Base-by-base conservation (phyloP, 225 moss, liverwort and hornwort genomes). In the Pseudoscleropodium purum region DNA sequence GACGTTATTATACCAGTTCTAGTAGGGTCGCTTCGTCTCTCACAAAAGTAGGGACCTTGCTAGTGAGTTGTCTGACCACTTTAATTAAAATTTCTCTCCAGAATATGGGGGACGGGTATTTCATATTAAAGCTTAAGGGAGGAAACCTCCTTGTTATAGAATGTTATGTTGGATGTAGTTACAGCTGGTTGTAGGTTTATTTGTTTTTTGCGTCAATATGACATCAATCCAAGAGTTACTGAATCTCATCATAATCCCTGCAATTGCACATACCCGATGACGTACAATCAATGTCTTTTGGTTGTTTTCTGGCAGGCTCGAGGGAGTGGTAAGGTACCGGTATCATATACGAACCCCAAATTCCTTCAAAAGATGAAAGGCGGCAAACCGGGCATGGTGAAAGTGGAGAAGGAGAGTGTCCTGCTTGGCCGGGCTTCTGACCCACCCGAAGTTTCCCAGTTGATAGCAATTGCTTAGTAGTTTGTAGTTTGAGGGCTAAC, bases 371-470 rank as follows among this genome's bases (percentile, higher is more conserved):
- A 90, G 82, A 75, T 95, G 91, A 94, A 93, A 87, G 94, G 94
- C 57, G 90, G 85, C 68, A 93, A 92, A 84, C 91, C 82, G 18
- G 94, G 93, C 57, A 93, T 93, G 92, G 94, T 94, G 84, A 92
- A 85, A 90, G 90, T 94, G 92, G 94, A 94, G 90, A 94, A 92
- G 87, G 94, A 94, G 90, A 93, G 29, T 75, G 93, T 94, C 52
- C 45, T 92, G 61, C 90, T 94, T 61, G 93, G 94, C 21, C 43
- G 83, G 51, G 93, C 93, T 86, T 91, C 91, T 52, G 83, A 90
- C 33, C 88, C 86, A 82, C 90, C 91, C 51, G 84, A 90, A 88
- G 81, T 45, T 75, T 76, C 85, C 81, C 88, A 93, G 69, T 85
- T 91, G 63, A 79, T 81, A 90, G 77, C 90, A 77, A 87, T 81